Evolutionary conservation across 2,329 filamentous ascomycete genomes (phyloP), one percentile per base, ranked within the genome.

Genomic region (Neopestalotiopsis clavispora): DNA sequence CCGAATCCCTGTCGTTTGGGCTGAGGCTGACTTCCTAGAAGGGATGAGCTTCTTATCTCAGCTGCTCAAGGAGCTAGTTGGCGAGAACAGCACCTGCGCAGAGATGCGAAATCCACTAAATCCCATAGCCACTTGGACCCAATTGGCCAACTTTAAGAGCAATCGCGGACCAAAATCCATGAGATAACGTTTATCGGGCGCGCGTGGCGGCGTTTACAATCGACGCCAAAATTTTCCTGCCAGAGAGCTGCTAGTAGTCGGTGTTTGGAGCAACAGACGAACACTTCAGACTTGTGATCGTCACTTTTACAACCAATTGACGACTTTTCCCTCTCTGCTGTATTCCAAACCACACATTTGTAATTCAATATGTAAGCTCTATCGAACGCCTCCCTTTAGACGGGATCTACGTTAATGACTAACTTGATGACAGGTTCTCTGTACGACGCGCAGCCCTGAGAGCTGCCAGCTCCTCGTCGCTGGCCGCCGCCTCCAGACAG

Each of bases 381-480:
- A 30, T 23, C 30, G 23, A 13, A 59, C 17, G 14, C 57, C 14
- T 5, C 17, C 13, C 23, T 14, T 23, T 12, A 28, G 28, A 59
- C 23, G 12, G 23, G 49, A 9, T 13, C 23, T 28, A 28, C 12
- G 7, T 30, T 34, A 20, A 14, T 13, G 7, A 59, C 30, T 59
- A 20, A 59, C 57, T 14, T 38, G 59, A n/a, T 12, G 30, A 17
- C 66, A 79, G 77, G 77, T 74, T 78, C 73, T 76, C 74, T 30
- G 68, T 78, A 72, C 76, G 77, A 65, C 77, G 77, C 69, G 76
- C 75, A 64, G 77, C 75, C 68, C 71, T 76, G 49, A 72, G 76
- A 67, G 76, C 77, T 70, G 76, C 73, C 69, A 75, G 74, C 72
- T 75, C 75, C 65, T 75, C 75, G 45, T 70, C 75, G 32, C 70